Base-by-base conservation (phyloP, 768 basidiomycete genomes). In the Fibroporia radiculosa region DNA sequence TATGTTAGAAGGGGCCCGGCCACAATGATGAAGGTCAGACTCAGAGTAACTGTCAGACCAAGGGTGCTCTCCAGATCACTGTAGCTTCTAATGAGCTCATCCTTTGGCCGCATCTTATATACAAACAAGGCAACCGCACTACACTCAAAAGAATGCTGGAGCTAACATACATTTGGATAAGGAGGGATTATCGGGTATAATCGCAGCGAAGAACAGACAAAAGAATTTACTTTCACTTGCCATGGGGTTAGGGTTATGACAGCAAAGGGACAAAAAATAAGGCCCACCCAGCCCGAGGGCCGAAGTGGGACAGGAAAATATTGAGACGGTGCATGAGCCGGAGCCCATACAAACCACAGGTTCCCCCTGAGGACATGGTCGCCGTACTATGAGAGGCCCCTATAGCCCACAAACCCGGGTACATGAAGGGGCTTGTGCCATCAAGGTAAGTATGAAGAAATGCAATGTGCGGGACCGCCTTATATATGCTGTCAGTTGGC, bases 211-310 rank as follows among this genome's bases (percentile, higher is more conserved):
- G n/a, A n/a, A n/a, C n/a, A n/a, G n/a, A n/a, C n/a, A n/a, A n/a
- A n/a, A n/a, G n/a, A n/a, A n/a, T n/a, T n/a, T n/a, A n/a, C n/a
- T n/a, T n/a, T n/a, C n/a, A n/a, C n/a, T n/a, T n/a, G n/a, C n/a
- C n/a, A 22, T 52, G 39, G 53, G 59, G 59, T 58, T 61, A 61
- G 59, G 59, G 59, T 61, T 61, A 59, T 57, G 31, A 45, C 24
- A 5, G 20, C 36, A n/a, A 16, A 51, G 38, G 14, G 44, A 42
- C 55, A 31, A 56, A 63, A 67, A 65, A 63, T 65, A 64, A 60
- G 64, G 70, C 69, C 71, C 65, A 59, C 67, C 69, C 67, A 69
- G 71, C 70, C 70, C 68, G 71, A 73, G 71, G 71, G 71, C 72
- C 70, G 56, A 60, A 66, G 57, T 58, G 59, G 66, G 61, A 67